A percentile compares a stretch with the other conserved stretches of the same genome.
Evolutionary conservation across 2,329 filamentous ascomycete species (phyloP).

Genomic region (Nemania sp.): DNA sequence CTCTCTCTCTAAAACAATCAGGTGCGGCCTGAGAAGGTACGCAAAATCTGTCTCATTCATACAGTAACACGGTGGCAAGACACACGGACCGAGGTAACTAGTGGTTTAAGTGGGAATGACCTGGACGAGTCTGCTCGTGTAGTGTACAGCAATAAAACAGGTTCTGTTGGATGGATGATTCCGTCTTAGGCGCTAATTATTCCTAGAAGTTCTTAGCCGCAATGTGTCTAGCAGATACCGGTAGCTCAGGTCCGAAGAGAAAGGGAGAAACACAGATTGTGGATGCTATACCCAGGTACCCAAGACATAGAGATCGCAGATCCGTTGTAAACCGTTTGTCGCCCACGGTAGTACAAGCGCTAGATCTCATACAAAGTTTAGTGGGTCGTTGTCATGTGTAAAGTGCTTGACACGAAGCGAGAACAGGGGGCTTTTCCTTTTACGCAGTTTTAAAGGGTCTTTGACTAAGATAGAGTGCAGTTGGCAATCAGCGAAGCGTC

Average conservation of each 20-base stretch:
- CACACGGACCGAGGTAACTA: not conserved
- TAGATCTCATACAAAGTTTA: not conserved
- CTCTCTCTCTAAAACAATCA: not conserved
- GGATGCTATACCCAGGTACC: constrained; percentile 14
- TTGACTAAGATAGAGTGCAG: too few relatives aligned
- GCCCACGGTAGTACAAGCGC: not conserved
- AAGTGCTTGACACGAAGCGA: not conserved
- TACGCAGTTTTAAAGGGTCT: too few relatives aligned
- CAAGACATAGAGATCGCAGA: constrained; percentile 8
- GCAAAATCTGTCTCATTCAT: too few relatives aligned
- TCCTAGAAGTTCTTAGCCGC: not conserved
- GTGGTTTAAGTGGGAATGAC: not conserved
- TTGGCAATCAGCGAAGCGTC: too few relatives aligned
- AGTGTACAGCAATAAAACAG: too few relatives aligned
- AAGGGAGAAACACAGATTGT: constrained; percentile 15
- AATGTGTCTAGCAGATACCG: not conserved
- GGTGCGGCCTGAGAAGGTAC: too few relatives aligned
- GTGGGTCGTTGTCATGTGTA: not conserved
- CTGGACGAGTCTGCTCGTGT: too few relatives aligned
- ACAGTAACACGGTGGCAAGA: constrained; percentile 8
- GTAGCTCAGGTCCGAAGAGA: not conserved
- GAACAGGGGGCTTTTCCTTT: not conserved
- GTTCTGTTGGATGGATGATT: not conserved
- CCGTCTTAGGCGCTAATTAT: not conserved
- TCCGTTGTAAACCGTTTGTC: constrained; percentile 3